Evolutionary conservation across 164 flowering plant species (phyloP).

Genomic region (Litsea cubeba): DNA sequence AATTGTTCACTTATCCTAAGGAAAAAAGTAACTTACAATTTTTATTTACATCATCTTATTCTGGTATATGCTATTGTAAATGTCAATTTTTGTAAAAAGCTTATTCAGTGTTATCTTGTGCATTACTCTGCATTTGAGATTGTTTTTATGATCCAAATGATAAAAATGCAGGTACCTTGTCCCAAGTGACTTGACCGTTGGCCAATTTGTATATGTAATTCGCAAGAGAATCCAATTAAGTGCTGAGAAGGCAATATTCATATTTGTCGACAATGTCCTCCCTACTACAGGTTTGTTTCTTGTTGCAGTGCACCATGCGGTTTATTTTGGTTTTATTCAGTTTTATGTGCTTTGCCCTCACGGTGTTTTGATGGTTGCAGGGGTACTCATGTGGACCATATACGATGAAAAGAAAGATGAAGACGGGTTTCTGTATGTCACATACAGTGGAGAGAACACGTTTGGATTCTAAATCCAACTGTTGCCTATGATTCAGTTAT

Average conservation of each 20-base stretch:
- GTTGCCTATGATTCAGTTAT: background rate
- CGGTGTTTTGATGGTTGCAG: constrained; percentile 2
- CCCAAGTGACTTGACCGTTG: constrained; percentile 77
- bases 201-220: constrained; percentile 83
- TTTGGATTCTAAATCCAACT: constrained; percentile 1
- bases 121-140: too few relatives aligned
- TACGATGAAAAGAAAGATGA: constrained; percentile 22
- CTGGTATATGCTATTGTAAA: too few relatives aligned
- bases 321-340: background rate
- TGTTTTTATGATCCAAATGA: too few relatives aligned
- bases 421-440: constrained; percentile 18
- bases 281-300: constrained; percentile 55
- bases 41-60: too few relatives aligned
- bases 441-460: constrained; percentile 21
- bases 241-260: constrained; percentile 81
- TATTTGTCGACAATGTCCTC: constrained; percentile 68
- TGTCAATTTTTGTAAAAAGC: too few relatives aligned
- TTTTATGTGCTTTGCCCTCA: background rate
- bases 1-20: too few relatives aligned
- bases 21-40: too few relatives aligned
- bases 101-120: too few relatives aligned
- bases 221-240: constrained; percentile 81
- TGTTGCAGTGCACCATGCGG: background rate
- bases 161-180: constrained; percentile 59
- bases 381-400: constrained; percentile 7